Evolutionary conservation across 768 basidiomycete genomes (phyloP).

Genomic region (Russula lepida): DNA sequence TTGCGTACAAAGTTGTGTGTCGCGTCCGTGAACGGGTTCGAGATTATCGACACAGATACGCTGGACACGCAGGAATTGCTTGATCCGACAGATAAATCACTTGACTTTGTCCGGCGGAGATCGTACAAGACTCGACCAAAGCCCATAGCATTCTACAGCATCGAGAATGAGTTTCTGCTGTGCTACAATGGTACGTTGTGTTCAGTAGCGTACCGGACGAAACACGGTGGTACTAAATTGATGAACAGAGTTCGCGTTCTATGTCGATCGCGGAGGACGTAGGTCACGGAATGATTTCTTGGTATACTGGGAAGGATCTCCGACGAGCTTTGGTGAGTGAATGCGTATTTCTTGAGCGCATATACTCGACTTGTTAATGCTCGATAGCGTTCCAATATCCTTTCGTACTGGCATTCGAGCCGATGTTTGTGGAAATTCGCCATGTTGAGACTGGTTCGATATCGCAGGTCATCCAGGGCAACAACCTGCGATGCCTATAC

Average conservation of each 20-base stretch:
- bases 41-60: conserved; percentile 95
- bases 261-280: conserved; percentile 94
- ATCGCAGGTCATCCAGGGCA: conserved; percentile 92
- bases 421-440: conserved; percentile 92
- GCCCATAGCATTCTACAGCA: conserved; percentile 94
- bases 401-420: conserved; percentile 93
- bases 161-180: conserved; percentile 91
- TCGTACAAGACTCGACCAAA: conserved; percentile 75
- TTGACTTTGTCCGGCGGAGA: conserved; percentile 88
- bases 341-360: neutral
- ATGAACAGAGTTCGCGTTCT: conserved; percentile 88
- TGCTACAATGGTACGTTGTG: conserved; percentile 85
- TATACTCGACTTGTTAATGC: neutral
- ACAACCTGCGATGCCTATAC: conserved; percentile 83
- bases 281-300: conserved; percentile 86
- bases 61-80: conserved; percentile 94
- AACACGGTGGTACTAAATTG: neutral
- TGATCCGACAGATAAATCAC: conserved; percentile 82
- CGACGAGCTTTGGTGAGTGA: conserved; percentile 87
- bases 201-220: neutral
- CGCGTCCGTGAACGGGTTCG: conserved; percentile 94
- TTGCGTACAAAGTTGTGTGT: conserved; percentile 96
- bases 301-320: conserved; percentile 94
- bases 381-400: conserved; percentile 87
- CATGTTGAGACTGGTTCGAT: conserved; percentile 89